phyloP scores from a whole-genome alignment of 768 basidiomycete genomes.

The Leccinum ochraceum region DNA sequence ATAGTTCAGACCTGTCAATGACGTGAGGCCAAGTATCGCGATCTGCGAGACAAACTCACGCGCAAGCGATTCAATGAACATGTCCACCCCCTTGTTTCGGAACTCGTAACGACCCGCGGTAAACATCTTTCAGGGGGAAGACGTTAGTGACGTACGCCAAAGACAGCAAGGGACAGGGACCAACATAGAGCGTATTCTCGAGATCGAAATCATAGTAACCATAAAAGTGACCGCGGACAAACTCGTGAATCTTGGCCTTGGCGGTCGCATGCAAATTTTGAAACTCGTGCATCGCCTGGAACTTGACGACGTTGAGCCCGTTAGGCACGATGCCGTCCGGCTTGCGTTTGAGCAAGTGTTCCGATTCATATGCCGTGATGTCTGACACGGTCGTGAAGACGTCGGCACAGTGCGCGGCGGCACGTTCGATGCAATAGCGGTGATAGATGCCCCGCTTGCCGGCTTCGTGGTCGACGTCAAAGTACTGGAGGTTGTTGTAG shows the following conservation, averaged over 20 bases:
- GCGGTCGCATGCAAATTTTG: slow-evolving; percentile 90
- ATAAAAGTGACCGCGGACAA: slow-evolving; percentile 97
- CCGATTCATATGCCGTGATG: slow-evolving; percentile 96
- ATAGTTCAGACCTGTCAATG: slow-evolving; percentile 51
- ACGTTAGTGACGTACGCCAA: slow-evolving; percentile 5
- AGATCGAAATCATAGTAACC: slow-evolving; percentile 97
- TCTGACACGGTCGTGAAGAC: slow-evolving; percentile 98
- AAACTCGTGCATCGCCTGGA: slow-evolving; percentile 99
- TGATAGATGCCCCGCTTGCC: slow-evolving; percentile 99
- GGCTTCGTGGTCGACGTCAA: slow-evolving; percentile 99
- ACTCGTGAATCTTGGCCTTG: slow-evolving; percentile 99
- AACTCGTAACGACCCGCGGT: slow-evolving; percentile 99
- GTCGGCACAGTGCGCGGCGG: slow-evolving; percentile 92
- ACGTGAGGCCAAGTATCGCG: neutral
- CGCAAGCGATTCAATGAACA: slow-evolving; percentile 98
- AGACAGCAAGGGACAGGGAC: slow-evolving; percentile 23
- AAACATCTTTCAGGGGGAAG: slow-evolving; percentile 67
- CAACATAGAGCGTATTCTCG: slow-evolving; percentile 83
- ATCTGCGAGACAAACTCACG: slow-evolving; percentile 46
- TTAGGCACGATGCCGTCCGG: slow-evolving; percentile 97
- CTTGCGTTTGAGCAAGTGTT: slow-evolving; percentile 96
- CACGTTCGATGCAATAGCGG: slow-evolving; percentile 95
- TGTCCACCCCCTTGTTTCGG: slow-evolving; percentile 98
- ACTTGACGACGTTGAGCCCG: slow-evolving; percentile 97
- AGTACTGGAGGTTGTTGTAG: slow-evolving; percentile 99